Conservation (phyloP, 73 alveolate species). For the Uronychia binucleata region DNA sequence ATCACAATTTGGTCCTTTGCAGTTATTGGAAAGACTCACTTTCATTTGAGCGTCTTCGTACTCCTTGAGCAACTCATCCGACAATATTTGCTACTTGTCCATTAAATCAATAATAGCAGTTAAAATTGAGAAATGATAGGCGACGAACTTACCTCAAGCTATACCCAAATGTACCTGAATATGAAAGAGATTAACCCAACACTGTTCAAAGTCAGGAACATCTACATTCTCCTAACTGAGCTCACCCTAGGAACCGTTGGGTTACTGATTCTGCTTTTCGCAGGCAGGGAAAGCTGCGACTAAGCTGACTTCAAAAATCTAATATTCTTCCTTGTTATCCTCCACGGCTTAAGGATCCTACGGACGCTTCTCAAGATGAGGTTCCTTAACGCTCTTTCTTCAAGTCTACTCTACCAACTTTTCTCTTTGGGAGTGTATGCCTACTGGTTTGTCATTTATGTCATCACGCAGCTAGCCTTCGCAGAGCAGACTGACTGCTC, state of each 20-base stretch:
- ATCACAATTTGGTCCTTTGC: conserved; percentile 17
- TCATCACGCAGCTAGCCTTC: not conserved
- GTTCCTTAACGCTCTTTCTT: not conserved
- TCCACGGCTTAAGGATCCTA: not conserved
- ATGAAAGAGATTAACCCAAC: not conserved
- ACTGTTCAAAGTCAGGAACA: not conserved
- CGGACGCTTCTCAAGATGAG: not conserved
- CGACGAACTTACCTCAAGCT: not conserved
- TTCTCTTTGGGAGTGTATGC: not conserved
- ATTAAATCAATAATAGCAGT: not conserved
- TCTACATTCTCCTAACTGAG: not conserved
- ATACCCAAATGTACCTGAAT: not conserved
- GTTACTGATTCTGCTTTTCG: not conserved
- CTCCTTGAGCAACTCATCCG: not conserved
- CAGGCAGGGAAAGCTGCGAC: not conserved
- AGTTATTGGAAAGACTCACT: too few species aligned
- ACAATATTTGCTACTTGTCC: not conserved
- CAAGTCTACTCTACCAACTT: not conserved
- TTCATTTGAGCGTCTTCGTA: not conserved
- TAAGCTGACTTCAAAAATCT: not conserved
- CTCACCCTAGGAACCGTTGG: not conserved
- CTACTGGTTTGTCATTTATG: not conserved
- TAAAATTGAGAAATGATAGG: not conserved
- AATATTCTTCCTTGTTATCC: not conserved
- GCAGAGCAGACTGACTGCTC: not conserved